A percentile compares a stretch with the other conserved stretches of the same genome.
Conservation (phyloP, 257 asterid species). For the Capsicum baccatum region DNA sequence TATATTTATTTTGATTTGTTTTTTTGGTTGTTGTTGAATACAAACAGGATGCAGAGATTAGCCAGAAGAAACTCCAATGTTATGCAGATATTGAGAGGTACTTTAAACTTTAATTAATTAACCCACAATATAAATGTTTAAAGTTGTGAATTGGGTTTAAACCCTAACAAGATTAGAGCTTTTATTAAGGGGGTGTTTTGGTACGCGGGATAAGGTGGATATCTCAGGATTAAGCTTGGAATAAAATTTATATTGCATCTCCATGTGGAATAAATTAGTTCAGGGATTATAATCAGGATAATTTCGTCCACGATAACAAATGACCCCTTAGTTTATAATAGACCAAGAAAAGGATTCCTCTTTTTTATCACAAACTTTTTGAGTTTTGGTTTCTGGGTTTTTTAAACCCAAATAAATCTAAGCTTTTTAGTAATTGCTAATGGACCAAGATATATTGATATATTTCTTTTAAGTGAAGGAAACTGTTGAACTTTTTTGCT, state of each 20-base stretch:
- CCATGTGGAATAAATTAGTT: too few species aligned
- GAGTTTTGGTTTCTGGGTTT: not conserved
- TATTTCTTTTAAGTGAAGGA: not conserved
- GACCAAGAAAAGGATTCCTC: not conserved
- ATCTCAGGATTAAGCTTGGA: too few species aligned
- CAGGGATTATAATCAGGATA: too few species aligned
- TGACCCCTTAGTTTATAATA: not conserved
- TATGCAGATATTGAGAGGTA: constrained; percentile 90
- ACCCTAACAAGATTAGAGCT: not conserved
- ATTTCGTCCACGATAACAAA: too few species aligned
- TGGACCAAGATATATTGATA: not conserved
- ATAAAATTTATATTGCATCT: too few species aligned
- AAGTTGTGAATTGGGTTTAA: not conserved
- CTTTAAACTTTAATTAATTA: not conserved
- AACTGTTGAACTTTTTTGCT: not conserved
- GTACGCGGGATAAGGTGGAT: too few species aligned
- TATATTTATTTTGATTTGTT: not conserved
- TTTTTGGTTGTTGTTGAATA: constrained; percentile 2
- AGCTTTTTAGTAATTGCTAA: too few species aligned
- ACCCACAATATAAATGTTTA: not conserved
- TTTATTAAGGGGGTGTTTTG: not conserved
- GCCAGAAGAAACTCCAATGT: constrained; percentile 74
- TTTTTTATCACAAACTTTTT: not conserved
- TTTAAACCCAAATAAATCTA: too few species aligned
- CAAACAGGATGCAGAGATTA: constrained; percentile 67